Base-by-base conservation (phyloP, 805 yeast species). In the Tetrapisispora arboricola region DNA sequence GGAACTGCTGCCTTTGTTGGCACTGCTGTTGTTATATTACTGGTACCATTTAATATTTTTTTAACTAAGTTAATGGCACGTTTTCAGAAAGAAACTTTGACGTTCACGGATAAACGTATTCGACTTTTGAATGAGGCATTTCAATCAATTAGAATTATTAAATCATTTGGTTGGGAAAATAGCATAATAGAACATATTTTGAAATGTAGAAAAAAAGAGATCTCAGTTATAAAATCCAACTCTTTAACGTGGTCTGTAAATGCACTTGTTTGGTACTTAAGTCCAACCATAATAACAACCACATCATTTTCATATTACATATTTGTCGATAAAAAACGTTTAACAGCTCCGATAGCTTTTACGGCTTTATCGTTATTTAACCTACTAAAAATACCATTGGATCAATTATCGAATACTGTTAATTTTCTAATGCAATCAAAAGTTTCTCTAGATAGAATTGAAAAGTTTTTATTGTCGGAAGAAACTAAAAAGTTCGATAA, bases 161-260 rank as follows among this genome's bases (percentile, higher is more conserved):
- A 90, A 63, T 87, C 84, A 55, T 88, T 90, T 60, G 95, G 95
- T 2, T 90, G 98, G 98, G 98, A 90, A 62, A 73, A 76, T 34
- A 80, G 81, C 51, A 88, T 90, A 57, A 78, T 75, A 49, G 75
- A 78, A 36, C 77, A 73, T 31, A 82, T 90, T 43, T 61, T 76
- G 60, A 68, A 75, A 17, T 70, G 86, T 42, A 78, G 98, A 67
- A 72, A 73, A 27, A 77, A 79, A 38, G 98, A 90, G 65, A 63
- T 92, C 46, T 45, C 51, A 9, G 61, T 71, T 47, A 68, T 90
- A 57, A 68, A 70, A 44, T 58, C 65, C 48, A 73, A 95, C 60
- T 72, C 75, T 46, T 34, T 73, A 15, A 67, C 74, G 38, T 87
- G 96, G 94, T 72, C 80, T 12, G 39, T 65, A 9, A 74, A 79